phyloP scores from a whole-genome alignment of 2,329 filamentous ascomycete species.

The Rugonectria rugulosa region DNA sequence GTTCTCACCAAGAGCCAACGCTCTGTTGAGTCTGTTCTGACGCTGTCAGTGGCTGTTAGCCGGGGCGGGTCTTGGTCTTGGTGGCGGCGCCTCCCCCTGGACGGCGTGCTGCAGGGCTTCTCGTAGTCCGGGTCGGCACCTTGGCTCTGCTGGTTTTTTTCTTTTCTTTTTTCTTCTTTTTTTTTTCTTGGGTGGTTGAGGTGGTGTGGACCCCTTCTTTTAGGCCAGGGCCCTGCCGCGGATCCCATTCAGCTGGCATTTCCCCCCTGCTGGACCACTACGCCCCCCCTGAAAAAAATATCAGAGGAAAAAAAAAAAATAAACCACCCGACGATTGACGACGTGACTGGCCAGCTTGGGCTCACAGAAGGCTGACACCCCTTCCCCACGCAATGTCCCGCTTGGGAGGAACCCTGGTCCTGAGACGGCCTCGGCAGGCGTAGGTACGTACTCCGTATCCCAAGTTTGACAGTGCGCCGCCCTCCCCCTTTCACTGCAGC shows the following conservation, averaged over 20 bases:
- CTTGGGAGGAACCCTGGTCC: slow-evolving; percentile 14
- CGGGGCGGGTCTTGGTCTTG: slow-evolving; percentile 11
- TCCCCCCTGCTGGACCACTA: slow-evolving; percentile 1
- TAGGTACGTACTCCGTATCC: slow-evolving; percentile 12
- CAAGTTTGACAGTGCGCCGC: neutral
- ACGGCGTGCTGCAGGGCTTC: slow-evolving; percentile 21
- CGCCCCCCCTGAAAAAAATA: too few species aligned
- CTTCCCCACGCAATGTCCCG: slow-evolving; percentile 34
- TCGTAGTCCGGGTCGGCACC: neutral
- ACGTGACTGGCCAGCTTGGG: slow-evolving; percentile 3
- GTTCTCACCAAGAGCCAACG: too few species aligned
- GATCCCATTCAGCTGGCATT: slow-evolving; percentile 36
- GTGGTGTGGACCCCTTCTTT: slow-evolving; percentile 6
- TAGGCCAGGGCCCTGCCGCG: slow-evolving; percentile 31
- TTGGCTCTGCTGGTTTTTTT: too few species aligned
- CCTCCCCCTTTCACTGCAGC: slow-evolving; percentile 13
- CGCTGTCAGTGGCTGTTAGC: slow-evolving; percentile 31
- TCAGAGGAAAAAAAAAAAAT: neutral
- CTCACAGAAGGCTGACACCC: slow-evolving; percentile 20
- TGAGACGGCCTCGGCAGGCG: slow-evolving; percentile 7
- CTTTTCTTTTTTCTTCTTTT: too few species aligned
- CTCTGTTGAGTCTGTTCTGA: too few species aligned
- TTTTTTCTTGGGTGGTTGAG: neutral
- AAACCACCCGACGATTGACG: neutral
- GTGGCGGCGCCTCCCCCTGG: slow-evolving; percentile 39